Evolutionary conservation across 441 rosid genomes (phyloP), one percentile per base, ranked within the genome.

Genomic region (Gossypium schwendimanii): DNA sequence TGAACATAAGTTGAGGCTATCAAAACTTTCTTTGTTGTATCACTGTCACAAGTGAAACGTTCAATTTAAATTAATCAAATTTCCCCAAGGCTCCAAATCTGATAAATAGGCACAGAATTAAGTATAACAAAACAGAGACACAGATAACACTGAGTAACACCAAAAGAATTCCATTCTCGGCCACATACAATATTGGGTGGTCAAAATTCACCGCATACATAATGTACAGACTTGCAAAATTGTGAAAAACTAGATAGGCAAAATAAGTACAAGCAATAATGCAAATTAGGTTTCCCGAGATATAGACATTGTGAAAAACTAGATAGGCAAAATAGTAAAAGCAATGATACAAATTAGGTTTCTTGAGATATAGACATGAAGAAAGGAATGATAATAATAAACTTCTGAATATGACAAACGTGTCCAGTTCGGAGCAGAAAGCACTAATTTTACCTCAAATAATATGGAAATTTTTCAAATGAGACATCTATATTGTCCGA

Each of bases 401-500:
- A 52, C 23, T 68, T 68, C 17, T 33, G 12, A 54, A 6, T 31
- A 31, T 11, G 14, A 50, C 28, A 52, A 6, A 52, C 2, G 17
- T 52, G 44, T 10, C 26, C 61, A 31, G 20, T 9, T 31, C 64
- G 67, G 6, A 59, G 31, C 17, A 21, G 20, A 59, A 75, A 74
- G 70, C 23, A 47, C 77, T 33, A 55, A 21, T 2, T 65, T 73
- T 77, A 96, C 99, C 99, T 92, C 70, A 96, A 76, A 72, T 80
- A 96, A 72, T 96, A 96, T n/a, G 99, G 98, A 75, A 96, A 93
- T 57, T 73, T 81, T 64, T 91, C 93, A 62, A 93, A 89, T 69
- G 98, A 87, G 78, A 92, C 86, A 10, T 92, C 98, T 66, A 92
- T 85, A 55, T 77, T 81, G 64, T 87, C 82, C 57, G 96, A 84